Conservation (phyloP, 1,284 basidiomycete genomes). For the Moesziomyces aphidis region DNA sequence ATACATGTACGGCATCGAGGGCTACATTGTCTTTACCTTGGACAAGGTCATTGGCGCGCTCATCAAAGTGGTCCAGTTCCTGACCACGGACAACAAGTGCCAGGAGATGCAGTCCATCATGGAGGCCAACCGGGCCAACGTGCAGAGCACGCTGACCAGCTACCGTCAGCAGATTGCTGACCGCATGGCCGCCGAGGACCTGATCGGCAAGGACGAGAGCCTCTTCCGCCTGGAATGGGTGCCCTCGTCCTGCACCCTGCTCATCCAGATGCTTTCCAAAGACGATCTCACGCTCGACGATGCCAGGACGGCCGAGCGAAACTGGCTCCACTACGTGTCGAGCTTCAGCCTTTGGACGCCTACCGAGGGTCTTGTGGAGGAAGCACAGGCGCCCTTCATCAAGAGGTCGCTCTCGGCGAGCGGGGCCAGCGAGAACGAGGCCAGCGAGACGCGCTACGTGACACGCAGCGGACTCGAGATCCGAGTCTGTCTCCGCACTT, state of each 20-base stretch:
- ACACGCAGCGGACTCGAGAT: constrained; percentile 74
- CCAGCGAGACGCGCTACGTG: constrained; percentile 46
- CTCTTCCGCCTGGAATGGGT: constrained; percentile 89
- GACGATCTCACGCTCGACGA: constrained; percentile 90
- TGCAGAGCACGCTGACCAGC: constrained; percentile 68
- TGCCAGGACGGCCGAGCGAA: constrained; percentile 80
- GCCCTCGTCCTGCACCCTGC: constrained; percentile 77
- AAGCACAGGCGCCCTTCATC: constrained; percentile 63
- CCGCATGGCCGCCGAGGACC: constrained; percentile 82
- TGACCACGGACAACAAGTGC: constrained; percentile 82
- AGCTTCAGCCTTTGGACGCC: constrained; percentile 74
- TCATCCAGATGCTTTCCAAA: constrained; percentile 86
- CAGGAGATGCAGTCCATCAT: constrained; percentile 85
- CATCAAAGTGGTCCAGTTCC: constrained; percentile 73
- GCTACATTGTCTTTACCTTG: constrained; percentile 91
- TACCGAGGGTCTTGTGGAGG: constrained; percentile 62
- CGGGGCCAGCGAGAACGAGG: constrained; percentile 38
- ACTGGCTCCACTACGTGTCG: constrained; percentile 91
- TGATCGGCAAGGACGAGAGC: constrained; percentile 88
- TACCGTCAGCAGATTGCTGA: constrained; percentile 87
- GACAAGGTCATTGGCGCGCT: constrained; percentile 83
- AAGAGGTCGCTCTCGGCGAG: constrained; percentile 48
- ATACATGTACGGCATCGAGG: constrained; percentile 95
- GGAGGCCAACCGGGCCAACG: constrained; percentile 69
- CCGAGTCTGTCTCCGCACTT: constrained; percentile 69